Base-by-base conservation (phyloP, 1,284 basidiomycete species). In the Leccinum subatratum region DNA sequence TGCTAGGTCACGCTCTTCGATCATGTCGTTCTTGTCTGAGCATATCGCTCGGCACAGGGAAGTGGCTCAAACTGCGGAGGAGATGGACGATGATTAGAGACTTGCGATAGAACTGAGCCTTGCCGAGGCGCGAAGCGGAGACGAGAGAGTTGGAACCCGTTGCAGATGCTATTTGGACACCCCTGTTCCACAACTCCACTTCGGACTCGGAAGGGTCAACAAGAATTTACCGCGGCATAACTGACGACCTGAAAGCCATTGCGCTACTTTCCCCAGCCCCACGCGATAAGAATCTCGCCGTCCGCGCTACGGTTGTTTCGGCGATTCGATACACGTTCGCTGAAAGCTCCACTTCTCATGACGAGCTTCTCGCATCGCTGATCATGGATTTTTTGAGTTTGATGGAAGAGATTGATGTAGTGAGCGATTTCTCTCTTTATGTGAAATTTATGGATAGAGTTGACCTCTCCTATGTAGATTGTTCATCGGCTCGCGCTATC, bases 261-360 rank as follows among this genome's bases (percentile, higher is more conserved):
- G 1, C 88, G 90, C 72, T 98, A 96, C 77, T 81, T 99, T 16
- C 93, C 91, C 6, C 93, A 95, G 72, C 85, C 97, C n/a, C 94
- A 72, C 81, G 77, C 39, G 87, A 93, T 72, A 78, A 82, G 9
- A 89, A 88, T 70, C 83, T 89, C 2, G 84, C 89, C 18, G 86
- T 92, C 18, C 86, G 95, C 34, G 95, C 95, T 0, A 94, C 95
- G 3, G 95, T 97, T 60, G 89, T 97, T 9, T 93, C 95, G 6
- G 94, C 96, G 1, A 91, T 98, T 70, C 88, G 97, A 16, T 98
- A 98, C 76, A 97, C 96, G 0, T 95, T 99, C 71, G 94, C 79
- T 93, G 45, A 86, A n/a, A n/a, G n/a, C n/a, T n/a, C n/a, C n/a
- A n/a, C n/a, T 30, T 30, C 28, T 30, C 28, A 30, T 30, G 28